Base-by-base conservation (phyloP, 306 rosid species). In the Cyamopsis tetragonoloba region DNA sequence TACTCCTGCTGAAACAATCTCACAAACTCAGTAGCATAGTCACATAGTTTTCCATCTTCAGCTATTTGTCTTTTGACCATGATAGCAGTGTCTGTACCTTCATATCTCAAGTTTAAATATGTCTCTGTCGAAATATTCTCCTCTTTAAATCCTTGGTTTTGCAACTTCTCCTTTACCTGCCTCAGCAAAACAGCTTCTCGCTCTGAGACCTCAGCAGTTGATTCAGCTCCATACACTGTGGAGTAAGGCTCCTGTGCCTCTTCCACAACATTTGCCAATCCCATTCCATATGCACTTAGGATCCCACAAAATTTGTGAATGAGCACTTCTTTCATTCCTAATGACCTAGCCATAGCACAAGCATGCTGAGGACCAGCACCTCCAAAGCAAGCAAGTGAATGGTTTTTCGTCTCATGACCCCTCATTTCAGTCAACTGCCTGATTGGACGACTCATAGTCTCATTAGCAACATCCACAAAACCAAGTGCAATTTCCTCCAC, bases 331-430 rank as follows among this genome's bases (percentile, higher is more conserved):
- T 86, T 89, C 98, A 92, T 89, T 35, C 96, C 96, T 79, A 92
- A 79, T 0, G 96, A 86, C 75, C 96, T 87, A 68, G 98, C 96
- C 73, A 92, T 92, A 31, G 96, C 92, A 80, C 98, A 92, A 7
- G 98, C 92, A 82, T 92, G 96, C 74, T 92, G 98, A 26, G 98
- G 96, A 31, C 98, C 98, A 54, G 96, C 96, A 72, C 98, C 98
- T 61, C 98, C 98, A 82, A 92, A 92, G 86, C 96, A 92, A 54
- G 93, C 98, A 82, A 92, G 98, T 49, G 95, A 89, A 61, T 92
- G 98, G 79, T 86, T 84, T 81, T 80, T 92, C 22, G 98, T 92
- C 67, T 89, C 98, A 54, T 92, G 95, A 47, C 96, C 98, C 79
- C 89, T 92, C 98, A 92, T 92, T 84, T 89, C 98, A 31, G 98